A percentile compares a stretch with the other conserved stretches of the same genome.
These are phyloP conservation scores for Penicillium chermesinum DNA, from an alignment of 495 filamentous ascomycete species.

Conservation along the genomic window DNA sequence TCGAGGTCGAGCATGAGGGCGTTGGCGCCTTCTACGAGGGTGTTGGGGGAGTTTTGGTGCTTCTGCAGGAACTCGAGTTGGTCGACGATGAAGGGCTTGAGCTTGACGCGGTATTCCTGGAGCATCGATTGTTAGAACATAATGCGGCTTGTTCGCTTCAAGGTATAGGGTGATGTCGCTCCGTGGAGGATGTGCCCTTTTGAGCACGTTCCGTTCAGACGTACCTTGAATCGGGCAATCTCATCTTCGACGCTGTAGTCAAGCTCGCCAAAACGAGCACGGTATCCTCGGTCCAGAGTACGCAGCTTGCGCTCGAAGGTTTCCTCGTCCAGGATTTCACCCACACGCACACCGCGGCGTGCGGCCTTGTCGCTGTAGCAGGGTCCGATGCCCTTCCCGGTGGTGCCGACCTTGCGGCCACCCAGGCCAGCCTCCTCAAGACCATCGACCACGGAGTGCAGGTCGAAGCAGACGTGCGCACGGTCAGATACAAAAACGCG, in stretches of 20 bases:
- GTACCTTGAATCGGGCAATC: conserved; percentile 59
- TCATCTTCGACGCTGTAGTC: conserved; percentile 78
- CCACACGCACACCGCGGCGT: conserved; percentile 66
- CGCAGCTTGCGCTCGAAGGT: conserved; percentile 71
- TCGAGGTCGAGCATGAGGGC: conserved; percentile 77
- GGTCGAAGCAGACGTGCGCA: conserved; percentile 76
- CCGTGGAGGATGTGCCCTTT: background rate
- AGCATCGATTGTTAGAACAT: conserved; percentile 2
- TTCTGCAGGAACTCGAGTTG: conserved; percentile 44
- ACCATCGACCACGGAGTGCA: conserved; percentile 78
- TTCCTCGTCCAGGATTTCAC: conserved; percentile 69
- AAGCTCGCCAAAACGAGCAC: conserved; percentile 69
- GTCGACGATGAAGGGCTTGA: conserved; percentile 69
- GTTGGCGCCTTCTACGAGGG: conserved; percentile 85
- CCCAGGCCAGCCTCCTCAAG: conserved; percentile 75
- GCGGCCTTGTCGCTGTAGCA: conserved; percentile 78
- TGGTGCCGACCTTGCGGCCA: conserved; percentile 55
- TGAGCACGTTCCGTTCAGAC: background rate
- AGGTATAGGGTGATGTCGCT: too few relatives aligned
- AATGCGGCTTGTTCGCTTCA: too few relatives aligned
- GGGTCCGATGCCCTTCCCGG: conserved; percentile 67
- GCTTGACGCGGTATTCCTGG: conserved; percentile 58
- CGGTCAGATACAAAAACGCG: conserved; percentile 78
- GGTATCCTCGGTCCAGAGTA: conserved; percentile 58
- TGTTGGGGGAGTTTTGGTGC: conserved; percentile 52